A percentile compares a stretch with the other conserved stretches of the same genome.
phyloP scores from a whole-genome alignment of 164 flowering plant species.

The Macadamia tetraphylla region DNA sequence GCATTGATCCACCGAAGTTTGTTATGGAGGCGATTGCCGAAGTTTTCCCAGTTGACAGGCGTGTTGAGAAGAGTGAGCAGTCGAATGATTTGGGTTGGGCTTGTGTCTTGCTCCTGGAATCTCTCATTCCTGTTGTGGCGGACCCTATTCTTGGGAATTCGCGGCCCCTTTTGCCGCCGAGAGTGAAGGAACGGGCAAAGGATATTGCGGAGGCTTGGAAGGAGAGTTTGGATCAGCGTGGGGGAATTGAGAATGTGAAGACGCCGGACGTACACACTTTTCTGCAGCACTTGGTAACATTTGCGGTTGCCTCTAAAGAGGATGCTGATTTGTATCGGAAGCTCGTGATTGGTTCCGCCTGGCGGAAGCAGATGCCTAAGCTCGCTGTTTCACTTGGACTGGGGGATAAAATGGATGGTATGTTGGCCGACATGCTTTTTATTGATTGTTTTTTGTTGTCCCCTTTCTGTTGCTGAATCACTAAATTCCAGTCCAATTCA shows the following conservation, averaged over 20 bases:
- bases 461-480: background rate
- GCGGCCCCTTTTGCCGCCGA: conserved; percentile 81
- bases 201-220: conserved; percentile 86
- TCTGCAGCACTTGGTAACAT: conserved; percentile 85
- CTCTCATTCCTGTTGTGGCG: conserved; percentile 72
- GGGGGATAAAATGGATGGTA: conserved; percentile 84
- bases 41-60: conserved; percentile 84
- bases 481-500: background rate
- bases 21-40: conserved; percentile 81
- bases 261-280: conserved; percentile 93
- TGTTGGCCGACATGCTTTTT: background rate
- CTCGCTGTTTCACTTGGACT: conserved; percentile 90
- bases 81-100: conserved; percentile 90
- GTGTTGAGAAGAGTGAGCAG: conserved; percentile 37
- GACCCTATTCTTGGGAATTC: conserved; percentile 79
- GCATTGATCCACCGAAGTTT: conserved; percentile 83
- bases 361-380: conserved; percentile 99
- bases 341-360: conserved; percentile 85
- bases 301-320: conserved; percentile 73
- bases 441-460: background rate
- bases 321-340: conserved; percentile 70
- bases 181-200: conserved; percentile 59
- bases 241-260: conserved; percentile 94
- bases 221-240: conserved; percentile 74
- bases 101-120: conserved; percentile 77